Evolutionary conservation across 192 early-diverging fungal species (phyloP).

Genomic region (Coemansia sp.): DNA sequence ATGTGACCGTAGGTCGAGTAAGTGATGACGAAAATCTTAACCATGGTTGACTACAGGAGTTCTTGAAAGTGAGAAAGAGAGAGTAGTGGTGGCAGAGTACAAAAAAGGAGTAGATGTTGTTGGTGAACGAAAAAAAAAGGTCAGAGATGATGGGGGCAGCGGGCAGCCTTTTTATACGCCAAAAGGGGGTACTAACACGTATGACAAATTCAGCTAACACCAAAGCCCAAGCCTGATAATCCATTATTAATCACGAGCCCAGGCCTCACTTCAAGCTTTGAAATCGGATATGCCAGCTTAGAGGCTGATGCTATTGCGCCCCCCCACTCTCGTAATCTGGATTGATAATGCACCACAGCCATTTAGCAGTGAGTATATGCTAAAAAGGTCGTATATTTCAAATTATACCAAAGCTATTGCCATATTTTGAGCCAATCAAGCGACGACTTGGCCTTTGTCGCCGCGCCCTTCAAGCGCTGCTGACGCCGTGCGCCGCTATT

Average conservation of each 20-base stretch:
- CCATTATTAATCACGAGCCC: neutral
- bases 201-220: neutral
- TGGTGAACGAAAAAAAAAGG: neutral
- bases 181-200: neutral
- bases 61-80: neutral
- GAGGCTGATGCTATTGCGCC: neutral
- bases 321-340: neutral
- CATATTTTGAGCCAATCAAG: constrained; percentile 57
- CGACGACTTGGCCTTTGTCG: constrained; percentile 53
- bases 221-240: neutral
- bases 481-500: constrained; percentile 6
- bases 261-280: neutral
- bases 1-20: constrained; percentile 77
- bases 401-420: constrained; percentile 8
- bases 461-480: constrained; percentile 10
- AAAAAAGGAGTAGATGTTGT: neutral
- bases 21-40: constrained; percentile 67
- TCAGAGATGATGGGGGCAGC: neutral
- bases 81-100: neutral
- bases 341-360: neutral
- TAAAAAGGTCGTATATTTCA: no score
- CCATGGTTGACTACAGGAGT: constrained; percentile 15
- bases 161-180: neutral
- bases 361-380: neutral
- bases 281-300: neutral